A percentile compares a stretch with the other conserved stretches of the same genome.
Conservation (phyloP, 2,329 filamentous ascomycete genomes). For the Simplicillium sp. region DNA sequence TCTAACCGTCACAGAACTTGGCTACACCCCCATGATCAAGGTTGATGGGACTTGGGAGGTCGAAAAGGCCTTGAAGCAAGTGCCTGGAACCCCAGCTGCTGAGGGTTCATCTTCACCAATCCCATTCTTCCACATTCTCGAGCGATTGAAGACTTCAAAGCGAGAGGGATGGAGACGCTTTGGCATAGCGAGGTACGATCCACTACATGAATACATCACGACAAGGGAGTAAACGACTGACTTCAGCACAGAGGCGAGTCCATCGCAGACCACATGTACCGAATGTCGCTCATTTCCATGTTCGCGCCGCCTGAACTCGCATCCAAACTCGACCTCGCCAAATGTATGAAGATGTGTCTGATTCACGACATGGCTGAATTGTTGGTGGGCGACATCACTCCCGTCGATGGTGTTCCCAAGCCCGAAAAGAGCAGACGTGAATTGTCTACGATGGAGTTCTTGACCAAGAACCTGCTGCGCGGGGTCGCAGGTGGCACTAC, state of each 20-base stretch:
- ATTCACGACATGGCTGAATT: constrained; percentile 97
- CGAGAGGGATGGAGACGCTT: constrained; percentile 94
- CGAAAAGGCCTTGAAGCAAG: constrained; percentile 53
- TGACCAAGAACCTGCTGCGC: constrained; percentile 63
- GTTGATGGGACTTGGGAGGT: constrained; percentile 43
- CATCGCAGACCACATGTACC: constrained; percentile 98
- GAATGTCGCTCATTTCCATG: constrained; percentile 95
- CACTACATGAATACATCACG: not conserved
- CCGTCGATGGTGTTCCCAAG: constrained; percentile 78
- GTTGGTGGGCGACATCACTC: constrained; percentile 93
- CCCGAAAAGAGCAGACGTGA: constrained; percentile 84
- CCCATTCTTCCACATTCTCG: constrained; percentile 89
- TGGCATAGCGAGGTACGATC: constrained; percentile 51
- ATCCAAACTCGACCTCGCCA: constrained; percentile 62
- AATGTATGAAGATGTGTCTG: constrained; percentile 91
- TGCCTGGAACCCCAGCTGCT: constrained; percentile 44
- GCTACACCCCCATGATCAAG: constrained; percentile 25
- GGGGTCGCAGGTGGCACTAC: constrained; percentile 61
- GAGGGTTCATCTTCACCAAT: constrained; percentile 63
- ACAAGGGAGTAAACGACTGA: not conserved
- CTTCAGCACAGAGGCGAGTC: constrained; percentile 58
- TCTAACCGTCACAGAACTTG: constrained; percentile 15
- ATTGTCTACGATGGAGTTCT: constrained; percentile 83
- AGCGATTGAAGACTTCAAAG: constrained; percentile 91
- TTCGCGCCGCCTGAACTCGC: constrained; percentile 70